These are phyloP conservation scores for Metschnikowia arizonensis DNA, from an alignment of 805 yeast genomes.

Conservation along the genomic window DNA sequence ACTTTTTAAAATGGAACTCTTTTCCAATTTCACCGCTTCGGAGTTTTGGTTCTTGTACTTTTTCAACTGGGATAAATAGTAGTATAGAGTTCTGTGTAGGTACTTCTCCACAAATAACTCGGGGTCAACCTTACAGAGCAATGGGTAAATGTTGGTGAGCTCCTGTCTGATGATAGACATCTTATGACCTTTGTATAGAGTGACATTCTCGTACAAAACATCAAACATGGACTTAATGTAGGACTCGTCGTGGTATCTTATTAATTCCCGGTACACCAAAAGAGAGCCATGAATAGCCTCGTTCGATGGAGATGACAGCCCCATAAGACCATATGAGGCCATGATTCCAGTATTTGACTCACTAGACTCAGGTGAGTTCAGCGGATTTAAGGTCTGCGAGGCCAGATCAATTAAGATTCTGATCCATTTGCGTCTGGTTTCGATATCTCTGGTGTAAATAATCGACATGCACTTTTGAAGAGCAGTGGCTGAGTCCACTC, in stretches of 20 bases:
- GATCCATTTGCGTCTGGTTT: conserved; percentile 72
- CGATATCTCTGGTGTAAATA: conserved; percentile 71
- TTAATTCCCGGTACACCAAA: conserved; percentile 74
- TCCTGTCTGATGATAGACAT: conserved; percentile 74
- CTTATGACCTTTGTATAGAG: conserved; percentile 73
- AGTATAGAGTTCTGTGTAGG: conserved; percentile 72
- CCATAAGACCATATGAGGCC: conserved; percentile 9
- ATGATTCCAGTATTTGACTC: conserved; percentile 7
- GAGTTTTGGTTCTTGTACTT: conserved; percentile 48
- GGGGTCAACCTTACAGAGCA: conserved; percentile 74
- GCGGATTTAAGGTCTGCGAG: conserved; percentile 46
- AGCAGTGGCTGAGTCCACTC: conserved; percentile 82
- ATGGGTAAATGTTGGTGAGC: conserved; percentile 78
- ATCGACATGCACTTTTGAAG: conserved; percentile 74
- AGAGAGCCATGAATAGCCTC: conserved; percentile 87
- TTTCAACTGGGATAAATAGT: conserved; percentile 73
- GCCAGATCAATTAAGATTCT: conserved; percentile 65
- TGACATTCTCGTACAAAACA: conserved; percentile 69
- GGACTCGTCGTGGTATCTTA: conserved; percentile 62
- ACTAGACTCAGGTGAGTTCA: conserved; percentile 11
- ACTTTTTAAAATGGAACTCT: conserved; percentile 69
- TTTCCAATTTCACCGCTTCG: conserved; percentile 48
- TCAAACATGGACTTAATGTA: conserved; percentile 69
- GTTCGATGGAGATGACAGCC: conserved; percentile 26
- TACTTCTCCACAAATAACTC: conserved; percentile 73